phyloP scores from a whole-genome alignment of 1,284 basidiomycete species.

The Psilocybe mexicana region DNA sequence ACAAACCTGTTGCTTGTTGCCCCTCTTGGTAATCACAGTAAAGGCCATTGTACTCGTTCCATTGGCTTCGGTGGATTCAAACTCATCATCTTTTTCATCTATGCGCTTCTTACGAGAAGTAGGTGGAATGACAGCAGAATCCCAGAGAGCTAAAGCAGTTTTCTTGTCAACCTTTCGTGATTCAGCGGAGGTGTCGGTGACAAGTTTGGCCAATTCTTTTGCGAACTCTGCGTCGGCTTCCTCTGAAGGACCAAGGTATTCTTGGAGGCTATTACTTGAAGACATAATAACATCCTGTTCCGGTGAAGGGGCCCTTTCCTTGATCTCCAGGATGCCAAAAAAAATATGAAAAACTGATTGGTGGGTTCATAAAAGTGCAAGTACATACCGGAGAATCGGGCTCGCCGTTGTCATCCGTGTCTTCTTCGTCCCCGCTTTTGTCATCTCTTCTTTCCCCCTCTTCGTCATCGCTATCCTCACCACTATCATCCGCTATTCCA shows the following conservation, averaged over 20 bases:
- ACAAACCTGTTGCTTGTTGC: conserved; percentile 87
- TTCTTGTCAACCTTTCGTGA: conserved; percentile 84
- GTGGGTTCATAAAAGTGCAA: neutral
- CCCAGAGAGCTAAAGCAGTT: conserved; percentile 81
- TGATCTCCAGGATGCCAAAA: conserved; percentile 40
- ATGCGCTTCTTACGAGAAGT: conserved; percentile 59
- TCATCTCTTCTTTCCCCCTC: conserved; percentile 56
- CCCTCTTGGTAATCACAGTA: conserved; percentile 90
- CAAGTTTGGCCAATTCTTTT: conserved; percentile 94
- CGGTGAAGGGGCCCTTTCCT: conserved; percentile 72
- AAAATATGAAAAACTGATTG: conserved; percentile 5
- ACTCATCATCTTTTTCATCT: conserved; percentile 56
- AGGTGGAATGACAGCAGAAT: conserved; percentile 76
- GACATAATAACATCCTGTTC: conserved; percentile 75
- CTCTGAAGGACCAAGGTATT: conserved; percentile 73
- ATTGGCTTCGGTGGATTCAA: conserved; percentile 37
- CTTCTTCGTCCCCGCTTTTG: conserved; percentile 61
- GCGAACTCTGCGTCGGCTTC: conserved; percentile 94
- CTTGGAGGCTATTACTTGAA: conserved; percentile 51
- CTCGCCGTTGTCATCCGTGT: conserved; percentile 43
- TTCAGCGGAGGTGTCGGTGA: conserved; percentile 83
- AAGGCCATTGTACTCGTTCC: conserved; percentile 80
- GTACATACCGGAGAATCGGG: conserved; percentile 54
- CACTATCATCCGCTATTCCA: conserved; percentile 56
- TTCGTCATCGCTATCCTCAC: conserved; percentile 66